Evolutionary conservation across 2,329 filamentous ascomycete species (phyloP).

Genomic region (Fonsecaea nubica): DNA sequence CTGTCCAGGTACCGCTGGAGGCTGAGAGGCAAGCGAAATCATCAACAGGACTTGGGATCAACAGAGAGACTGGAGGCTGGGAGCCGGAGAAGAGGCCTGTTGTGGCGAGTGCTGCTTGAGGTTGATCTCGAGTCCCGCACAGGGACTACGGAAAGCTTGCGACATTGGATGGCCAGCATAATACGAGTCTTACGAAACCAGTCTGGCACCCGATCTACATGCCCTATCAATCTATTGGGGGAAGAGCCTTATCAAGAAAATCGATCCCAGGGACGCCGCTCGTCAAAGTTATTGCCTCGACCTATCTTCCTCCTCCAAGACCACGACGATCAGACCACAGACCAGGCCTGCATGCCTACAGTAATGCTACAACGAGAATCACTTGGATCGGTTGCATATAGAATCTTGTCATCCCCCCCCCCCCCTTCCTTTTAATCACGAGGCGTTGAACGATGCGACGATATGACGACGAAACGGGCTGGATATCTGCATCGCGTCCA

Average conservation of each 20-base stretch:
- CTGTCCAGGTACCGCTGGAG: conserved; percentile 43
- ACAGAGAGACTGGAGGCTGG: conserved; percentile 21
- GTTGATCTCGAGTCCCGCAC: not conserved
- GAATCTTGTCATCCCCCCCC: not conserved
- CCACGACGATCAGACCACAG: not conserved
- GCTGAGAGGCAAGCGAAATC: not conserved
- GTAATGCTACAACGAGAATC: not conserved
- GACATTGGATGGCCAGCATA: not conserved
- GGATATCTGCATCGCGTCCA: not conserved
- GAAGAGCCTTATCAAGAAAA: not conserved
- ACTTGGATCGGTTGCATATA: not conserved
- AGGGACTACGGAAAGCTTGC: not conserved
- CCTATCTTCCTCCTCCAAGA: not conserved
- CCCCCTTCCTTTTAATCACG: not conserved
- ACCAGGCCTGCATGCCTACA: not conserved
- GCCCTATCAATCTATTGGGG: not conserved
- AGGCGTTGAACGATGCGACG: not conserved
- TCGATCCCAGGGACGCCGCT: not conserved
- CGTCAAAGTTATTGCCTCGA: not conserved
- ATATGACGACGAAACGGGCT: not conserved
- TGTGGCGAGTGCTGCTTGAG: conserved; percentile 17
- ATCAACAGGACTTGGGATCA: conserved; percentile 1
- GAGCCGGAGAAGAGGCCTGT: conserved; percentile 10
- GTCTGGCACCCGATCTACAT: not conserved
- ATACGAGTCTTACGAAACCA: not conserved